Percentiles rank a stretch among this genome's conserved stretches.
These are phyloP conservation scores for Kodamaea anthophila DNA, from an alignment of 1,139 yeast species.

Conservation along the genomic window DNA sequence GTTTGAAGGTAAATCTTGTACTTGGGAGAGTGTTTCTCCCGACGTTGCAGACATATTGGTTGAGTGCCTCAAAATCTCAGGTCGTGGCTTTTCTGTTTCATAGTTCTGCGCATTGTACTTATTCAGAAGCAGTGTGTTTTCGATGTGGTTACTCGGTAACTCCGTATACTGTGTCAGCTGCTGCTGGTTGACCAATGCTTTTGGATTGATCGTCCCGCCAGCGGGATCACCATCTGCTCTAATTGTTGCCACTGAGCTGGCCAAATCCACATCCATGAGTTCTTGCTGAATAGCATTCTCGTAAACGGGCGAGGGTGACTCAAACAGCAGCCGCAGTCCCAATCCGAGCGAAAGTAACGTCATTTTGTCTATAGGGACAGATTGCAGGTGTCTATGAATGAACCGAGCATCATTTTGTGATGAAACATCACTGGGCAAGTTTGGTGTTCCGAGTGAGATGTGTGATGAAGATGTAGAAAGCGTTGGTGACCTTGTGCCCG, in stretches of 20 bases:
- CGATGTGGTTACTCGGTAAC: too few species aligned
- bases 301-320: conserved; percentile 6
- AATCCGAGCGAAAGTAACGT: conserved; percentile 10
- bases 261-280: conserved; percentile 4
- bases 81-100: background rate
- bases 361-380: conserved; percentile 12
- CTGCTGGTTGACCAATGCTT: conserved; percentile 13
- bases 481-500: conserved; percentile 7
- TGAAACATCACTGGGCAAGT: conserved; percentile 6
- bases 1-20: too few species aligned
- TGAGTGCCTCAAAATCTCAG: background rate
- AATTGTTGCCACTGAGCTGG: conserved; percentile 4
- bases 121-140: too few species aligned
- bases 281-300: conserved; percentile 2
- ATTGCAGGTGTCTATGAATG: conserved; percentile 8
- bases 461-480: conserved; percentile 11
- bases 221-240: conserved; percentile 3
- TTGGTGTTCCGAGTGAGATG: conserved; percentile 8
- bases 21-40: too few species aligned
- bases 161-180: background rate
- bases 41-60: background rate
- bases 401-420: conserved; percentile 4
- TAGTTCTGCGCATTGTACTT: background rate
- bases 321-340: conserved; percentile 8
- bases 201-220: conserved; percentile 17